Percentiles rank a stretch among this genome's conserved stretches.
phyloP scores from a whole-genome alignment of 140 eudicot genomes.

The Oenanthe javanica region DNA sequence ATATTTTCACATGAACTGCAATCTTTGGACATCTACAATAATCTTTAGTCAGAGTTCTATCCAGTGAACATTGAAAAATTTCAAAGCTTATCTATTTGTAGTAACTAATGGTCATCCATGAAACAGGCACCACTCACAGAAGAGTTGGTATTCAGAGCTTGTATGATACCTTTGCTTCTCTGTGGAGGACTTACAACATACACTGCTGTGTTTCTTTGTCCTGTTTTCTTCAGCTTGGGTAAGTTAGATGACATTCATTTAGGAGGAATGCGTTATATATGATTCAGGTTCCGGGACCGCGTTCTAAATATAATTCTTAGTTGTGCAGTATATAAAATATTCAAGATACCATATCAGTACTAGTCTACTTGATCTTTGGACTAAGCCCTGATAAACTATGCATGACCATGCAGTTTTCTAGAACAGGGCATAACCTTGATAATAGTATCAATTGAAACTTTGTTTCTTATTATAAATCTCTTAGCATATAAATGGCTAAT shows the following conservation, averaged over 20 bases:
- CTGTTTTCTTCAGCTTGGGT: conserved; percentile 93
- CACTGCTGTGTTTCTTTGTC: conserved; percentile 66
- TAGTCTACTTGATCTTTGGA: neutral
- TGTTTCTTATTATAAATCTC: neutral
- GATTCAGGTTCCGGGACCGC: neutral
- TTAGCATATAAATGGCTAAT: conserved; percentile 5
- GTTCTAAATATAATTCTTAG: neutral
- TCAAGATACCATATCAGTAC: neutral
- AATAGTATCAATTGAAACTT: neutral
- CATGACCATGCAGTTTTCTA: neutral
- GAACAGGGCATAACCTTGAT: neutral
- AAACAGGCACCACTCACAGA: conserved; percentile 88
- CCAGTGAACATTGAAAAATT: neutral
- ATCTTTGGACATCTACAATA: neutral
- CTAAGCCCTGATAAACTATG: neutral
- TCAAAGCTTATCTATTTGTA: neutral
- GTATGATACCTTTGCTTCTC: conserved; percentile 86
- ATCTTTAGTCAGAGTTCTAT: neutral
- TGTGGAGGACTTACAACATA: conserved; percentile 79
- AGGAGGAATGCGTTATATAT: neutral
- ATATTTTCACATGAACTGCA: neutral
- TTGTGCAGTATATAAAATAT: neutral
- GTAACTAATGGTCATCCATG: conserved; percentile 6
- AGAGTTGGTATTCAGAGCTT: conserved; percentile 94
- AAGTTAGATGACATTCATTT: conserved; percentile 15